Evolutionary conservation across 2,329 filamentous ascomycete genomes (phyloP).

Genomic region (Arthrobotrys musiformis): DNA sequence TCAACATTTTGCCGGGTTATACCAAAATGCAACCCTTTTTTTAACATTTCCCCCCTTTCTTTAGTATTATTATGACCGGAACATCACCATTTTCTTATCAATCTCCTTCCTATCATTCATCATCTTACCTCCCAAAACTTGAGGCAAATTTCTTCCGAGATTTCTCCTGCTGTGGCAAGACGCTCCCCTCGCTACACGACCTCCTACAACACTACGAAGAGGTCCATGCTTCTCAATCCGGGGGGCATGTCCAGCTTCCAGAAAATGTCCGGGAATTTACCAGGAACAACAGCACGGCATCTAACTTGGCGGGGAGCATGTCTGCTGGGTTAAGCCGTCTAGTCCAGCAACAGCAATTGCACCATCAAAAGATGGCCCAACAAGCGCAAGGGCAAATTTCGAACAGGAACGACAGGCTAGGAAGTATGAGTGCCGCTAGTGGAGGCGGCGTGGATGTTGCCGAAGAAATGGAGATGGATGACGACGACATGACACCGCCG

Average conservation of each 20-base stretch:
- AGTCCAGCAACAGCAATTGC: conserved; percentile 63
- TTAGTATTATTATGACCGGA: conserved; percentile 91
- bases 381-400: conserved; percentile 50
- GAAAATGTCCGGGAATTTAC: conserved; percentile 58
- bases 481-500: conserved; percentile 65
- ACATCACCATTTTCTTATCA: conserved; percentile 92
- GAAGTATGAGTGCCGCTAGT: conserved; percentile 65
- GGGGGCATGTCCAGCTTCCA: conserved; percentile 52
- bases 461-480: conserved; percentile 97
- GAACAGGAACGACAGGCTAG: conserved; percentile 55
- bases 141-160: conserved; percentile 98
- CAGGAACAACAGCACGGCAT: conserved; percentile 65
- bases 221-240: conserved; percentile 79
- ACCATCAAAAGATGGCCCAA: conserved; percentile 58
- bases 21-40: not conserved
- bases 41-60: conserved; percentile 55
- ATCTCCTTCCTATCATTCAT: conserved; percentile 96
- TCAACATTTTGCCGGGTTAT: not conserved
- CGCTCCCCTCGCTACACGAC: conserved; percentile 90
- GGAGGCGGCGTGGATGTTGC: conserved; percentile 75
- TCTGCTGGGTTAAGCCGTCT: conserved; percentile 61
- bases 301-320: conserved; percentile 65
- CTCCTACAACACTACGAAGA: conserved; percentile 97
- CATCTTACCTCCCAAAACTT: conserved; percentile 93
- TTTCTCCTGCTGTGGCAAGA: conserved; percentile 93